Conservation (phyloP, 768 basidiomycete genomes). For the Porpolomopsis calyptriformis region DNA sequence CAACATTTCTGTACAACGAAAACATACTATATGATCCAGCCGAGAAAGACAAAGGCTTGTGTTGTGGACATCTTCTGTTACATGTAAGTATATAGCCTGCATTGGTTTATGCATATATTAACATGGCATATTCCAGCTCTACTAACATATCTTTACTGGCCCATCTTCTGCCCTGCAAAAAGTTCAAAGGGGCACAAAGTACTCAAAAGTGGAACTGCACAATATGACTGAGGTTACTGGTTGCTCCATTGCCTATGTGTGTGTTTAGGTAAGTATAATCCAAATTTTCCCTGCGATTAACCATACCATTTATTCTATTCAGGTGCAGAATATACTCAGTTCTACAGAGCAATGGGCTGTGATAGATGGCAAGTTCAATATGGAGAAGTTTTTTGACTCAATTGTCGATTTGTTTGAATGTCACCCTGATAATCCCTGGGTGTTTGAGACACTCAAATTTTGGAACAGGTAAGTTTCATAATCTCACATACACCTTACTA, state of each 20-base stretch:
- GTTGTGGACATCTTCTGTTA: constrained; percentile 4
- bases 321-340: background rate
- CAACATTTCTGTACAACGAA: constrained; percentile 8
- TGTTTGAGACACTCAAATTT: background rate
- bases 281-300: background rate
- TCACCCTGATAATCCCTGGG: background rate
- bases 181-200: background rate
- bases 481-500: background rate
- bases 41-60: constrained; percentile 3
- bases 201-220: background rate
- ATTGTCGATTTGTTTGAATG: background rate
- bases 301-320: background rate
- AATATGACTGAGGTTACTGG: background rate
- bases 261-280: background rate
- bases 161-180: background rate
- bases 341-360: background rate
- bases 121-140: background rate
- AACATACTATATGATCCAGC: constrained; percentile 1
- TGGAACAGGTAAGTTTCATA: background rate
- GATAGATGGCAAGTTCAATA: constrained; percentile 1
- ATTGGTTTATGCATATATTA: background rate
- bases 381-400: background rate
- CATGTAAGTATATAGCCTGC: background rate
- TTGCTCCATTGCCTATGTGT: background rate
- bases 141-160: constrained; percentile 7